These are phyloP conservation scores for Zygnema circumcarinatum DNA, from an alignment of 139 green algal genomes.

Conservation along the genomic window DNA sequence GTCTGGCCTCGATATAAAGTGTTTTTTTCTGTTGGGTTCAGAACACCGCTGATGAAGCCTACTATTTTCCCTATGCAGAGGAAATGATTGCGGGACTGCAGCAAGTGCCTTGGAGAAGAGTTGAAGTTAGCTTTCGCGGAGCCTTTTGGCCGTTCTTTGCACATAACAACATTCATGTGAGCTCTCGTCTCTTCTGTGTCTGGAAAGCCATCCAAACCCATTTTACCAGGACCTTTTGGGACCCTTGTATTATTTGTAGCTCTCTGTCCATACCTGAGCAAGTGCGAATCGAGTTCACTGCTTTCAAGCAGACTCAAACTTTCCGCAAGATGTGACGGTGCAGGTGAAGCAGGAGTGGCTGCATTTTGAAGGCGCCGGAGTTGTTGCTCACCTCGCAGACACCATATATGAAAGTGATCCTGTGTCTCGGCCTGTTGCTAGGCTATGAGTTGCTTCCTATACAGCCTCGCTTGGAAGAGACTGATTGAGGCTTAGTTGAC, in stretches of 20 bases:
- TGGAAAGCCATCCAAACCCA: background rate
- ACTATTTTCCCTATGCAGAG: too few relatives aligned
- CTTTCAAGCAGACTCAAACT: too few relatives aligned
- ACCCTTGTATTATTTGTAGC: too few relatives aligned
- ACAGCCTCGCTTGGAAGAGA: too few relatives aligned
- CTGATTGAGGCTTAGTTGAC: too few relatives aligned
- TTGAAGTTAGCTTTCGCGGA: constrained; percentile 48
- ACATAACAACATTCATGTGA: constrained; percentile 57
- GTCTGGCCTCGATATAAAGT: too few relatives aligned
- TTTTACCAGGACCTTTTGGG: background rate
- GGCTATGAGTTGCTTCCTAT: background rate
- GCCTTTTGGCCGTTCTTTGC: constrained; percentile 49
- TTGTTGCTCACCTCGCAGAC: constrained; percentile 46
- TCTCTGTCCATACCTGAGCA: too few relatives aligned
- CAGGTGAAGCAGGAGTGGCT: constrained; percentile 58
- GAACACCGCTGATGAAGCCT: too few relatives aligned
- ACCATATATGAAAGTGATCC: constrained; percentile 5
- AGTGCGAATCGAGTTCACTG: too few relatives aligned
- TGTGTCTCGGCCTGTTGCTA: background rate
- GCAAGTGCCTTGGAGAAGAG: constrained; percentile 41
- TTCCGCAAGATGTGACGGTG: too few relatives aligned
- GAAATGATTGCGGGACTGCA: constrained; percentile 53
- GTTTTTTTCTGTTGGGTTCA: too few relatives aligned
- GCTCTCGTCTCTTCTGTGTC: too few relatives aligned
- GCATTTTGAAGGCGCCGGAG: constrained; percentile 45